phyloP scores from a whole-genome alignment of 2,329 filamentous ascomycete genomes.

The Colletotrichum sp. region DNA sequence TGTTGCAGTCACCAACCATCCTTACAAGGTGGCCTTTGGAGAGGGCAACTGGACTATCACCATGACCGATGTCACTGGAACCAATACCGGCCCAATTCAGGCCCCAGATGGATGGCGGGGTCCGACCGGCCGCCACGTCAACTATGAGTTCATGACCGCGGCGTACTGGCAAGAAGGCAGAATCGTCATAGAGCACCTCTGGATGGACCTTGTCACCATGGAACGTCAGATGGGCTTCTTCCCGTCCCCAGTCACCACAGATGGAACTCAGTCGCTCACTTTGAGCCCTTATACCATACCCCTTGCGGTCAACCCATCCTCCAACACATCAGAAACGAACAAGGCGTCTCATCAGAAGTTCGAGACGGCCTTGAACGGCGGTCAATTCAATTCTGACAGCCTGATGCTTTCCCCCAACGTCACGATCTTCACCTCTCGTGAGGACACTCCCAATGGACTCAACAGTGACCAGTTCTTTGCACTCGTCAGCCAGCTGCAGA shows the following conservation, averaged over 20 bases:
- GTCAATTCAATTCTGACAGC: background rate
- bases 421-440: background rate
- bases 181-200: background rate
- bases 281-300: background rate
- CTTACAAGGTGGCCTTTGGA: no score
- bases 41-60: no score
- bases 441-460: background rate
- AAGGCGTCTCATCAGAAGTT: background rate
- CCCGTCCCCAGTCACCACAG: background rate
- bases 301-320: background rate
- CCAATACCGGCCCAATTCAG: background rate
- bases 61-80: background rate
- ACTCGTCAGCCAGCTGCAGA: background rate
- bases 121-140: background rate
- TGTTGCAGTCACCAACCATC: background rate
- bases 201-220: background rate
- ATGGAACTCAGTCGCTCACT: background rate
- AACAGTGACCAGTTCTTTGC: background rate
- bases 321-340: background rate
- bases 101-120: background rate
- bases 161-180: background rate
- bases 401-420: background rate
- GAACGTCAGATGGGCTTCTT: background rate
- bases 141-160: background rate
- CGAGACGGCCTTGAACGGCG: background rate